phyloP scores from a whole-genome alignment of 1,139 yeast species.

The Taiozyma sp. region DNA sequence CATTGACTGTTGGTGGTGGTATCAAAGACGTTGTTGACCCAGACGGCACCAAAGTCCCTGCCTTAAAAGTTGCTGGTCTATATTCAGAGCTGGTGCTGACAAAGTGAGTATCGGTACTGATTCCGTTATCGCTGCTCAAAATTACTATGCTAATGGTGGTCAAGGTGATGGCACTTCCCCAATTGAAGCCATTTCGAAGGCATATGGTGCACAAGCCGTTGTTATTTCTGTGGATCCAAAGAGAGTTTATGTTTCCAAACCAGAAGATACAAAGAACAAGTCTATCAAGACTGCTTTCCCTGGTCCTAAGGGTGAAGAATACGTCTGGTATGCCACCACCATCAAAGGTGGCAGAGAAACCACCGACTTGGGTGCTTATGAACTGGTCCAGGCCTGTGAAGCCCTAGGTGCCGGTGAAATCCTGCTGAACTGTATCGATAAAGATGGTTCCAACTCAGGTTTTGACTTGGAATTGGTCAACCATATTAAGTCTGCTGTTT shows the following conservation, averaged over 20 bases:
- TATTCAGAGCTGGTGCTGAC: constrained; percentile 95
- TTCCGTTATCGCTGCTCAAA: constrained; percentile 88
- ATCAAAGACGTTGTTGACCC: constrained; percentile 88
- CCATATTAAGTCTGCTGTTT: constrained; percentile 71
- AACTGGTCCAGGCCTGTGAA: constrained; percentile 83
- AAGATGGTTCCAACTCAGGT: constrained; percentile 93
- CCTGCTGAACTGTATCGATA: constrained; percentile 86
- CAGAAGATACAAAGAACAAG: constrained; percentile 57
- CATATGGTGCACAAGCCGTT: constrained; percentile 95
- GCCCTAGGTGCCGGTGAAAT: constrained; percentile 97
- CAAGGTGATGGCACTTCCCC: constrained; percentile 72
- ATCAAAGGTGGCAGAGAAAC: constrained; percentile 92
- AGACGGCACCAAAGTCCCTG: constrained; percentile 69
- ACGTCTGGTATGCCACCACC: constrained; percentile 92
- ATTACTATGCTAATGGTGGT: constrained; percentile 55
- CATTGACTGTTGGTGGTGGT: constrained; percentile 97
- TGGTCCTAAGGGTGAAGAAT: constrained; percentile 84
- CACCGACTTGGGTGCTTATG: constrained; percentile 89
- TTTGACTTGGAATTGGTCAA: constrained; percentile 79
- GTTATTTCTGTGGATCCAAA: constrained; percentile 97
- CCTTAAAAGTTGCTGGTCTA: constrained; percentile 83
- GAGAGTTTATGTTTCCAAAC: constrained; percentile 65
- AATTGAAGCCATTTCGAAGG: constrained; percentile 84
- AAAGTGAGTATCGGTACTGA: constrained; percentile 97
- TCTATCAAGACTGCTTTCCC: constrained; percentile 50